Percentiles rank a stretch among this genome's conserved stretches.
These are phyloP conservation scores for Leucosporidium yakuticum DNA, from an alignment of 768 basidiomycete genomes.

Conservation along the genomic window DNA sequence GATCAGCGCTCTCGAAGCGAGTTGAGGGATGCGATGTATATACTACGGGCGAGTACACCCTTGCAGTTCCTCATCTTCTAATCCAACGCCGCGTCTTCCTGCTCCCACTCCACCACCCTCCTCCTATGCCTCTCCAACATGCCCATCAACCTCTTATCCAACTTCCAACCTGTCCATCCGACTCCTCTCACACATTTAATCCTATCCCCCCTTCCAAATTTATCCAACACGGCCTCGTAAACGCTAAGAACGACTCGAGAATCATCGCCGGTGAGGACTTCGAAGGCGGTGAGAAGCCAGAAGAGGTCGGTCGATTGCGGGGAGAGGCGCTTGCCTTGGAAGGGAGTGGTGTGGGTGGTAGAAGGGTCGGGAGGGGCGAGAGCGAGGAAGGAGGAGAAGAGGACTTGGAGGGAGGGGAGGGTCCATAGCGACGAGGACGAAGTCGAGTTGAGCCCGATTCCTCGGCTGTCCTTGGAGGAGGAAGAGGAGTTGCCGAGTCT, in stretches of 20 bases:
- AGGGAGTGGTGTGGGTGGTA: background rate
- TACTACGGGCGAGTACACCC: too few relatives aligned
- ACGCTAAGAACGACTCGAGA: slow-evolving; percentile 51
- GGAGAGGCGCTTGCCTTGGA: slow-evolving; percentile 39
- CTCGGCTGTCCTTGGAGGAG: background rate
- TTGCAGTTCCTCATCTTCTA: too few relatives aligned
- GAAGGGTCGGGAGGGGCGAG: slow-evolving; percentile 45
- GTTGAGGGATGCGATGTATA: too few relatives aligned
- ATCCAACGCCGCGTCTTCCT: too few relatives aligned
- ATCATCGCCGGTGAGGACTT: slow-evolving; percentile 56
- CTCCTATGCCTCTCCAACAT: too few relatives aligned
- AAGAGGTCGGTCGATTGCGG: slow-evolving; percentile 52
- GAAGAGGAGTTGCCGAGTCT: background rate
- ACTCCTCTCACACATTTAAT: too few relatives aligned
- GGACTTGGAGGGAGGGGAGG: slow-evolving; percentile 51
- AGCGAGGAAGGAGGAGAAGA: slow-evolving; percentile 62
- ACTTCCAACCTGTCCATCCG: too few relatives aligned
- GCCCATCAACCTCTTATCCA: too few relatives aligned
- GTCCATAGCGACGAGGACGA: slow-evolving; percentile 49
- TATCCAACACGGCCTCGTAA: slow-evolving; percentile 55
- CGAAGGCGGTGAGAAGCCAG: slow-evolving; percentile 65
- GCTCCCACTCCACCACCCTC: too few relatives aligned
- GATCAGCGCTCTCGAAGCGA: too few relatives aligned
- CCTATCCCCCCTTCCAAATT: slow-evolving; percentile 44
- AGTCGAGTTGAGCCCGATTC: background rate